Evolutionary conservation across 2,329 filamentous ascomycete species (phyloP).

Genomic region (Bimuria novae-zelandiae): DNA sequence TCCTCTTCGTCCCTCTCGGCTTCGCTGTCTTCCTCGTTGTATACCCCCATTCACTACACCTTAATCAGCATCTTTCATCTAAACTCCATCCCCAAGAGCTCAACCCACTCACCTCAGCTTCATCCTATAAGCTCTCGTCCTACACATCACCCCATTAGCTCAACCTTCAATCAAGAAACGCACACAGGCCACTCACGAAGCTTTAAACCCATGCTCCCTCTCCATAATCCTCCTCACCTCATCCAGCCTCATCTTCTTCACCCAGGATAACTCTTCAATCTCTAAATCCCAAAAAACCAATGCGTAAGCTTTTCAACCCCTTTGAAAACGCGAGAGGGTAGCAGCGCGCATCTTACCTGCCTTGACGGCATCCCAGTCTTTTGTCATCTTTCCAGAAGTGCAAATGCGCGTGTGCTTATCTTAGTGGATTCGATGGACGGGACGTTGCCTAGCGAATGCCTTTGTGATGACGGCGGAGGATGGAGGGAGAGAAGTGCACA

Average conservation of each 20-base stretch:
- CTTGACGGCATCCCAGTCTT: slow-evolving; percentile 36
- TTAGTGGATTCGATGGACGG: too few relatives aligned
- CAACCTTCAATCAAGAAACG: too few relatives aligned
- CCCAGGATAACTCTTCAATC: slow-evolving; percentile 40
- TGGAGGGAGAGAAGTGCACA: too few relatives aligned
- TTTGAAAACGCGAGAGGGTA: neutral
- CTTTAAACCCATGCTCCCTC: slow-evolving; percentile 35
- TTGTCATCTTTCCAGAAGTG: slow-evolving; percentile 29
- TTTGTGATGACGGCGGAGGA: too few relatives aligned
- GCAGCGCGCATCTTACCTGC: slow-evolving; percentile 8
- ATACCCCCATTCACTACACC: slow-evolving; percentile 38
- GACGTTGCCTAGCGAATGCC: too few relatives aligned
- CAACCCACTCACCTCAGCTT: slow-evolving; percentile 26
- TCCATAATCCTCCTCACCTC: slow-evolving; percentile 44
- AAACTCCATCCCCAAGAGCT: neutral
- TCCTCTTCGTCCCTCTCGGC: slow-evolving; percentile 5
- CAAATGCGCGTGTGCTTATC: too few relatives aligned
- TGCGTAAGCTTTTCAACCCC: neutral
- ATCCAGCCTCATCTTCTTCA: slow-evolving; percentile 39
- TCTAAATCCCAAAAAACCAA: too few relatives aligned
- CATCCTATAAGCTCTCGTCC: slow-evolving; percentile 44
- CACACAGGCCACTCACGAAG: slow-evolving; percentile 38
- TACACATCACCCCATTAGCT: slow-evolving; percentile 13
- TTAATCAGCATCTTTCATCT: neutral
- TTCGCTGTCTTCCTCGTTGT: slow-evolving; percentile 27